These are phyloP conservation scores for Mucor piriformis DNA, from an alignment of 371 early-diverging fungal species.

Conservation along the genomic window DNA sequence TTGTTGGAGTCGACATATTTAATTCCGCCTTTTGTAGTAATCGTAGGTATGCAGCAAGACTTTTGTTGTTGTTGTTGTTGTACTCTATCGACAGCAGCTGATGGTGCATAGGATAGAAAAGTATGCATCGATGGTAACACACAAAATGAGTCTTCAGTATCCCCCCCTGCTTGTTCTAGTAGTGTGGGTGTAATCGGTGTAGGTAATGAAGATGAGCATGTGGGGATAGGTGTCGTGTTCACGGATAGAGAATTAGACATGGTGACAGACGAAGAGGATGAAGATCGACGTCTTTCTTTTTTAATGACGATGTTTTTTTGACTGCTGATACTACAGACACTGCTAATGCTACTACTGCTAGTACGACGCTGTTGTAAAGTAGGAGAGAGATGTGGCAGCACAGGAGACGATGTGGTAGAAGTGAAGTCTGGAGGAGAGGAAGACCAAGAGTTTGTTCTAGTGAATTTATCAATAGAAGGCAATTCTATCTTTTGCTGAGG, in stretches of 20 bases:
- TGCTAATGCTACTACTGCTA: constrained; percentile 45
- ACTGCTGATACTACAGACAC: constrained; percentile 23
- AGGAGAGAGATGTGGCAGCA: constrained; percentile 43
- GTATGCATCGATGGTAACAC: constrained; percentile 34
- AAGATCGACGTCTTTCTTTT: constrained; percentile 1
- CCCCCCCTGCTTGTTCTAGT: background rate
- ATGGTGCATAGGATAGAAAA: constrained; percentile 27
- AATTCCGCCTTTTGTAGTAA: constrained; percentile 29
- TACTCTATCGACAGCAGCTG: background rate
- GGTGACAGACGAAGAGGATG: background rate
- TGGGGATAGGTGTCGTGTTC: background rate
- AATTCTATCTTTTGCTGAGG: constrained; percentile 50
- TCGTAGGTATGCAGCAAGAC: constrained; percentile 16
- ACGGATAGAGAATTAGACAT: background rate
- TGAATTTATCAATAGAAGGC: constrained; percentile 29
- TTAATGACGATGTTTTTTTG: background rate
- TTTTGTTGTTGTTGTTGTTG: constrained; percentile 19
- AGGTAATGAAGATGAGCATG: background rate
- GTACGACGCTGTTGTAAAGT: constrained; percentile 38
- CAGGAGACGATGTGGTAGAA: constrained; percentile 28
- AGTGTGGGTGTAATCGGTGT: background rate
- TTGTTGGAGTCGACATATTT: constrained; percentile 33
- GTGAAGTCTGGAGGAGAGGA: constrained; percentile 17
- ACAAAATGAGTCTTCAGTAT: constrained; percentile 12
- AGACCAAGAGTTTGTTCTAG: constrained; percentile 7